phyloP scores from a whole-genome alignment of 768 basidiomycete genomes.

The Suillus subaureus region DNA sequence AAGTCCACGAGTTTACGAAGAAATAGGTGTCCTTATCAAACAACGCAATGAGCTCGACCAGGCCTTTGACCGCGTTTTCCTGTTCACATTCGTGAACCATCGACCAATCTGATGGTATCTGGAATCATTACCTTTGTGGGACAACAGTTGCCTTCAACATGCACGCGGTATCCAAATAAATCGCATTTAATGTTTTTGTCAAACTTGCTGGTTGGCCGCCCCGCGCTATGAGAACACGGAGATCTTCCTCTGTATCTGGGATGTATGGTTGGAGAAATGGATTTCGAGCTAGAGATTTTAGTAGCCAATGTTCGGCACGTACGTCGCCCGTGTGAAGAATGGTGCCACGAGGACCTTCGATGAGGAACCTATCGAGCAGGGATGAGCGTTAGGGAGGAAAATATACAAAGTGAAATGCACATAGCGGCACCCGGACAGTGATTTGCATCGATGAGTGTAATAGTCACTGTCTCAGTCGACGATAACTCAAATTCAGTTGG shows the following conservation, averaged over 20 bases:
- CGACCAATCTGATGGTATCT: conserved; percentile 6
- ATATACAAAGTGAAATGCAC: conserved; percentile 43
- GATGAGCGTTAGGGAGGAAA: background rate
- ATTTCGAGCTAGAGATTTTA: conserved; percentile 68
- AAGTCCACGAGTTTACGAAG: conserved; percentile 94
- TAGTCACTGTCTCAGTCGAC: conserved; percentile 56
- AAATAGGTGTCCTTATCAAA: conserved; percentile 72
- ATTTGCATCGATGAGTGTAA: conserved; percentile 89
- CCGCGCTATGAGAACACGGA: conserved; percentile 28
- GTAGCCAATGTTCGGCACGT: conserved; percentile 81
- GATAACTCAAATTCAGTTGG: conserved; percentile 66
- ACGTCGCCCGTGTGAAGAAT: conserved; percentile 95
- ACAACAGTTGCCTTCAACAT: conserved; percentile 53
- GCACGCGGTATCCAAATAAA: conserved; percentile 83
- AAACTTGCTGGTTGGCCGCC: conserved; percentile 28
- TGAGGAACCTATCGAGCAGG: conserved; percentile 67
- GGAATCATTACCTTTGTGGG: conserved; percentile 54
- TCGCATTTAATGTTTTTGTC: conserved; percentile 65
- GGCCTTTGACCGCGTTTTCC: conserved; percentile 65
- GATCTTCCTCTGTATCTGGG: conserved; percentile 30
- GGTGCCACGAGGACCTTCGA: conserved; percentile 68
- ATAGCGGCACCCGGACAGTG: conserved; percentile 96
- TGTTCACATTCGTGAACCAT: conserved; percentile 32
- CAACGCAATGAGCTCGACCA: conserved; percentile 68
- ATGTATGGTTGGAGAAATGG: conserved; percentile 76